A percentile compares a stretch with the other conserved stretches of the same genome.
These are phyloP conservation scores for Glonium stellatum DNA, from an alignment of 495 filamentous ascomycete genomes.

Conservation along the genomic window DNA sequence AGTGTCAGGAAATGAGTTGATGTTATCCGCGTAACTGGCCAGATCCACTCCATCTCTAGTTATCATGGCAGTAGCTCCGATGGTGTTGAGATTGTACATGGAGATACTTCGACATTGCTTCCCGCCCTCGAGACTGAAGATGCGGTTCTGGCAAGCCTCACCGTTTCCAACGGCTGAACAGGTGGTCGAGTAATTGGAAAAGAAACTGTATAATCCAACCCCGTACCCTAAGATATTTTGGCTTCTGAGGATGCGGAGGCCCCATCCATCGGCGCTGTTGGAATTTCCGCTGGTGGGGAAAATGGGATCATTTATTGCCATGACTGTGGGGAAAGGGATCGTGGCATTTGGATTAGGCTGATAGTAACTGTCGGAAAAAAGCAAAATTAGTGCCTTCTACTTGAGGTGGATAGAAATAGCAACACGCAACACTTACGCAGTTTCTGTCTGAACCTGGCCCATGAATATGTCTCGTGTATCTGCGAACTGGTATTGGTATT, in stretches of 20 bases:
- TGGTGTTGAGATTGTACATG: constrained; percentile 47
- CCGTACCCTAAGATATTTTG: constrained; percentile 51
- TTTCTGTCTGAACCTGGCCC: constrained; percentile 35
- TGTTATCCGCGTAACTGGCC: constrained; percentile 48
- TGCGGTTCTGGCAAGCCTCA: constrained; percentile 54
- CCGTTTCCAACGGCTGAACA: constrained; percentile 44
- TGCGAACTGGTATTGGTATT: constrained; percentile 35
- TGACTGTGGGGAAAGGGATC: constrained; percentile 47
- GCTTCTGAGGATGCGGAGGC: constrained; percentile 56
- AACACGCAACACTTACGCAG: constrained; percentile 20
- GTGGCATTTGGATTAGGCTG: constrained; percentile 58
- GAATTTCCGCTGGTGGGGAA: constrained; percentile 37
- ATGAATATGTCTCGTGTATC: constrained; percentile 33
- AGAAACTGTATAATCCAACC: constrained; percentile 34
- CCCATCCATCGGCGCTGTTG: constrained; percentile 57
- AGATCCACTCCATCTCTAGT: constrained; percentile 44
- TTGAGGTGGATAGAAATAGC: not conserved
- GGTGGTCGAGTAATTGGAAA: constrained; percentile 32
- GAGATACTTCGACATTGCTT: constrained; percentile 23
- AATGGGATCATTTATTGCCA: constrained; percentile 36
- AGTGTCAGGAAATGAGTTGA: constrained; percentile 48
- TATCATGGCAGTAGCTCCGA: constrained; percentile 45
- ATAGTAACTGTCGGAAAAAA: constrained; percentile 36
- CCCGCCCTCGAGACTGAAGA: constrained; percentile 48
- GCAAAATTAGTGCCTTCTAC: not conserved